Evolutionary conservation across 495 filamentous ascomycete genomes (phyloP), one percentile per base, ranked within the genome.

Genomic region (Penicillium canariense): DNA sequence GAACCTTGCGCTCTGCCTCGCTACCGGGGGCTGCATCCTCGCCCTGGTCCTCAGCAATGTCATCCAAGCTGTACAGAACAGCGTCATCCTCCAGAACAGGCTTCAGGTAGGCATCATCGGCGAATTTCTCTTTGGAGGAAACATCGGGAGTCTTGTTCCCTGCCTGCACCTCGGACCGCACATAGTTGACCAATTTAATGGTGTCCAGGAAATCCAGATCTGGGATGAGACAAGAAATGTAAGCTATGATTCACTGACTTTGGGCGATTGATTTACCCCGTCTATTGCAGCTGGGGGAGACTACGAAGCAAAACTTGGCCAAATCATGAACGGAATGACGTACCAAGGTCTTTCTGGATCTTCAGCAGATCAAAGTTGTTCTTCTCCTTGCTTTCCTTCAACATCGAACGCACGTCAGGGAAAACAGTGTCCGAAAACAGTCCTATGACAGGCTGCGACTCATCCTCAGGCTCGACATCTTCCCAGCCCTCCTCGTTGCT

Each of bases 61-160:
- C 93, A 55, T 94, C 91, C 46, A 97, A 73, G 44, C 81, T 87
- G 55, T 93, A 88, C 28, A 97, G 76, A 34, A 96, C 75, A 12
- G 91, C 87, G 56, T 97, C 92, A 61, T 96, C 90, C 59, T 95
- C 89, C n/a, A 97, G 69, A 9, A 89, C 85, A 1, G 92, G 93
- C 70, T 88, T 86, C 47, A 96, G 69, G 61, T 85, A 94, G 48
- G 76, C 70, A 50, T 97, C 91, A 50, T 89, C 84, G 26, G 85
- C 75, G 58, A 95, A 86, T 28, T 81, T 72, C 12, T 71, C 69
- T 53, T 71, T 76, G 9, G 80, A 78, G 40, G 85, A 82, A 27
- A 85, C 69, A 48, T 81, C 73, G 1, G 81, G 79, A 3, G 78
- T 67, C 10, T 69, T 60, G 38, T 81, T 76, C 34, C 82, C 84